Conservation (phyloP, 192 early-diverging fungal species). For the Gaertneriomyces sp. region DNA sequence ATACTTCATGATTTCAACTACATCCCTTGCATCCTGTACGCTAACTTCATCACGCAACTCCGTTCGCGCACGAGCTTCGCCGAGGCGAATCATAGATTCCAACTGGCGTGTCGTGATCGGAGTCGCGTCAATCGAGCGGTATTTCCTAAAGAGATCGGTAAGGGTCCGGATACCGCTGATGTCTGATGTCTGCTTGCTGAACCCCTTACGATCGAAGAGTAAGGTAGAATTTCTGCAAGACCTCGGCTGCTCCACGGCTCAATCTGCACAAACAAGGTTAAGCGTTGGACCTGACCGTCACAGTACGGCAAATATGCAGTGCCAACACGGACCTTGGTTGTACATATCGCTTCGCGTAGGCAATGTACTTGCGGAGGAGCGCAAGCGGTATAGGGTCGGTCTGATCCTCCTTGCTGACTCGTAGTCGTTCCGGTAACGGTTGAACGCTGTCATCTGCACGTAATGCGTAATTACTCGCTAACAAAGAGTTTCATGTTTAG, state of each 20-base stretch:
- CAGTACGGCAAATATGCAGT: too few relatives aligned
- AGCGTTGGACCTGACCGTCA: too few relatives aligned
- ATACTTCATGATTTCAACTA: conserved; percentile 73
- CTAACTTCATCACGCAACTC: conserved; percentile 75
- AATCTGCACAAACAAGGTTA: conserved; percentile 30
- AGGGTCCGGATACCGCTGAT: background rate
- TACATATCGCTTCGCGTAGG: conserved; percentile 76
- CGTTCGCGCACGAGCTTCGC: conserved; percentile 72
- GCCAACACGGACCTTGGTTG: conserved; percentile 49
- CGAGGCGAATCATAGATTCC: conserved; percentile 72
- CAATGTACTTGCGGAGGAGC: conserved; percentile 77
- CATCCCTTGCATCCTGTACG: conserved; percentile 67
- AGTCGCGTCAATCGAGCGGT: conserved; percentile 63
- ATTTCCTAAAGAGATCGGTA: conserved; percentile 29
- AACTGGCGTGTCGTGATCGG: conserved; percentile 80
- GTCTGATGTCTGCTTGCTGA: background rate
- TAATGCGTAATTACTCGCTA: background rate
- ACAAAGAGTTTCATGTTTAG: background rate
- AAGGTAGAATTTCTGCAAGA: conserved; percentile 70
- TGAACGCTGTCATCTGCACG: background rate
- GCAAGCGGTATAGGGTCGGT: conserved; percentile 61
- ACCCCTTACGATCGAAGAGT: conserved; percentile 45
- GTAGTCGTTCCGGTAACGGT: conserved; percentile 42
- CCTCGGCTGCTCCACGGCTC: conserved; percentile 53
- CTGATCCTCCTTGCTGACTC: conserved; percentile 46